Evolutionary conservation across 805 yeast genomes (phyloP).

Genomic region (Torulaspora indica): DNA sequence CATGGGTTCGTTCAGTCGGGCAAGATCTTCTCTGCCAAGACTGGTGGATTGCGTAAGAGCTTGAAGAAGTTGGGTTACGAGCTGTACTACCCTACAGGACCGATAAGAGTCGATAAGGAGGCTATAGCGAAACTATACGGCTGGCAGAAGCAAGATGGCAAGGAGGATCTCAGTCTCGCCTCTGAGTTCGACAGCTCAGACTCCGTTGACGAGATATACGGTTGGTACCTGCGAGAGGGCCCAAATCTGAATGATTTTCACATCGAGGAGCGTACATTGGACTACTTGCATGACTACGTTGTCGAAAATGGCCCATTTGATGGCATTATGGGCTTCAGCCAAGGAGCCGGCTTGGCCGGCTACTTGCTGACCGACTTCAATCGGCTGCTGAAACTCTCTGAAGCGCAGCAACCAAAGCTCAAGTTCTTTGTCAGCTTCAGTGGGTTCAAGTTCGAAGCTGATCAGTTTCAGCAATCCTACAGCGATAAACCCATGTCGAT

Average conservation of each 20-base stretch:
- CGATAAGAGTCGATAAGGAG: constrained; percentile 53
- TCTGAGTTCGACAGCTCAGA: constrained; percentile 31
- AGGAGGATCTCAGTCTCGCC: constrained; percentile 45
- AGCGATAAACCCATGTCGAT: constrained; percentile 19
- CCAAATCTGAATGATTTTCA: constrained; percentile 37
- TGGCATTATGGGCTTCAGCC: constrained; percentile 86
- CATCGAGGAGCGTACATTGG: constrained; percentile 37
- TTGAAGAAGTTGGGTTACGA: constrained; percentile 58
- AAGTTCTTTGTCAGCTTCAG: constrained; percentile 72
- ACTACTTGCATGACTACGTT: constrained; percentile 42
- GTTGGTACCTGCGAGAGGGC: constrained; percentile 61
- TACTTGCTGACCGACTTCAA: constrained; percentile 53
- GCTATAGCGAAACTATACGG: constrained; percentile 38
- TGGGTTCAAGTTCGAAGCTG: constrained; percentile 46
- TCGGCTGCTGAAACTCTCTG: constrained; percentile 38
- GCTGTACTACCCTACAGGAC: constrained; percentile 70
- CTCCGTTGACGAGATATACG: constrained; percentile 34
- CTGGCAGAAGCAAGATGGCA: not conserved
- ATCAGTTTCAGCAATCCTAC: constrained; percentile 20
- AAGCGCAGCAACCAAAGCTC: constrained; percentile 42
- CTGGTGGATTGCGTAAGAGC: constrained; percentile 79
- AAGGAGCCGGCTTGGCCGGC: constrained; percentile 83
- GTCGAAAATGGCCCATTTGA: constrained; percentile 66
- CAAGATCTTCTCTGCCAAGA: constrained; percentile 69
- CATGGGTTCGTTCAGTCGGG: constrained; percentile 92